Base-by-base conservation (phyloP, 768 basidiomycete genomes). In the Leccinum ochraceum region DNA sequence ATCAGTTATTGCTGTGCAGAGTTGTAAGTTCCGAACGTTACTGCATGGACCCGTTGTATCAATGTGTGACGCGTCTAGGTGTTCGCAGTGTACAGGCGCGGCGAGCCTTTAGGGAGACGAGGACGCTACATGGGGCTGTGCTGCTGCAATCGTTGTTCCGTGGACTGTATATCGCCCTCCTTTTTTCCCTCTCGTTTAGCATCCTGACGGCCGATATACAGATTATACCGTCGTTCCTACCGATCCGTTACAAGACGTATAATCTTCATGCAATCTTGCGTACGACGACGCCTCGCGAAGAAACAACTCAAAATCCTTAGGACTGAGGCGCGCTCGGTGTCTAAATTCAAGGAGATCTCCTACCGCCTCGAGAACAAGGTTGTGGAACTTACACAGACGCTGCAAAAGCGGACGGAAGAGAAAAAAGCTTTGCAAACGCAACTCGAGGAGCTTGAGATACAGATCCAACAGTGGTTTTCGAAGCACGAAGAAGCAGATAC, bases 331-430 rank as follows among this genome's bases (percentile, higher is more conserved):
- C 93, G 95, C 54, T 98, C 97, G 2, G 95, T 95, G 30, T 91
- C 92, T 66, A 97, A 95, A 72, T 98, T 96, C 86, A 98, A 97
- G 78, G 95, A 97, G 77, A 97, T 96, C 66, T 98, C 96, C 0
- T 98, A 98, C 71, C 87, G 86, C 66, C 82, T 99, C 58, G 97
- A 99, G 79, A 99, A 98, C 82, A 99, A 98, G 78, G 97, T 99
- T 49, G 94, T 99, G 60, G 96, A 98, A 72, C 89, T 99, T 63
- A 98, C 97, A 0, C 97, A 99, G 73, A 86, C 79, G 16, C 83
- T 99, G 13, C 97, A 98, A 75, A 88, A 83, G 69, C 88, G 96
- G 52, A 95, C 89, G 3, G 84, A 86, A 60, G 96, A 99, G 78
- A 94, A 92, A 79, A 95, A 92, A 76, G 88, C 87, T 57, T 78